Evolutionary conservation across 169 alveolate genomes (phyloP), one percentile per base, ranked within the genome.

Genomic region (Babesia bovis): DNA sequence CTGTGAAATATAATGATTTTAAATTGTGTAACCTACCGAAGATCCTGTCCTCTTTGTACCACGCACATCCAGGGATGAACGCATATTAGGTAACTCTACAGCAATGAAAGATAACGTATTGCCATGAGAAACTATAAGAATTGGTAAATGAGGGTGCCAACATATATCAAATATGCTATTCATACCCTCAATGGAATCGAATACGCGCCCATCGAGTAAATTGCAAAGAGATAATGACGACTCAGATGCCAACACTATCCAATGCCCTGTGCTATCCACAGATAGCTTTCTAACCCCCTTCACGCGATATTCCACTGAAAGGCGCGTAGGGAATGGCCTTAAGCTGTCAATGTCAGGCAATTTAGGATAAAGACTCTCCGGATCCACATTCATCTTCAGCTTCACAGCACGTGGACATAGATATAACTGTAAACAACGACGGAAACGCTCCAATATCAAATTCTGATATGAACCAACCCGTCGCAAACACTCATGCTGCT

Each of bases 341-440:
- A 78, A 50, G 6, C 65, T 74, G 30, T 68, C 40, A 6, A 72
- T 67, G 45, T 72, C 78, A 6, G 88, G 88, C 19, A 81, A 44
- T 61, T 71, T 70, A 26, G 88, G 81, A 17, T 53, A 58, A 1
- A 81, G 66, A 25, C 82, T 42, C 49, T 81, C 84, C 0, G 84
- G 83, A 49, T 81, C 96, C 40, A 93, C 88, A 70, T 93, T 90
- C 74, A 93, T 83, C 87, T 95, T 94, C 91, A 94, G 92, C 79
- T 91, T 95, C 47, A 90, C 87, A 10, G 95, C 92, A 84, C 99
- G 85, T 2, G 98, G 97, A 49, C 96, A 94, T 59, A 96, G 67
- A 72, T 92, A 93, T 41, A 96, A 87, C 84, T 96, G 98, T 58
- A 94, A 86, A 51, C 97, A 94, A 75, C 99, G 89, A 45, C 94